Percentiles rank a stretch among this genome's conserved stretches.
Conservation (phyloP, 768 basidiomycete species). For the Trametes punicea region DNA sequence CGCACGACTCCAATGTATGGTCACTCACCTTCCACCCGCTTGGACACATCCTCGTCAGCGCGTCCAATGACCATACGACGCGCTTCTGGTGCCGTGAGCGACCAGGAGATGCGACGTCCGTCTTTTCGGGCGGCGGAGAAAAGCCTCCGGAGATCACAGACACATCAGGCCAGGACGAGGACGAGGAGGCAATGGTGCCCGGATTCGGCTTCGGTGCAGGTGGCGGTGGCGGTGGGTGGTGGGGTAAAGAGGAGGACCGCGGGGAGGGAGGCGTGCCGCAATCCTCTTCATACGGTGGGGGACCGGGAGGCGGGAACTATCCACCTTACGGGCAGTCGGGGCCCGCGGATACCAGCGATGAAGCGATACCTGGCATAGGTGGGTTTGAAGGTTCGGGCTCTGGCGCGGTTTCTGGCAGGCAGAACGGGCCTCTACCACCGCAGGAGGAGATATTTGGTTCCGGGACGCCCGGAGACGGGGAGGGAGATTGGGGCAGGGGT, state of each 20-base stretch:
- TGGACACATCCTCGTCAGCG: constrained; percentile 90
- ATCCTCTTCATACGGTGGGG: constrained; percentile 25
- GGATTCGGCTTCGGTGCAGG: constrained; percentile 55
- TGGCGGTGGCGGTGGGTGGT: constrained; percentile 34
- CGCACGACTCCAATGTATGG: constrained; percentile 98
- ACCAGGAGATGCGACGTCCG: constrained; percentile 76
- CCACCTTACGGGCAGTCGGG: neutral
- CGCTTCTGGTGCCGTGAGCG: constrained; percentile 97
- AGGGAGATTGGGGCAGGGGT: constrained; percentile 30
- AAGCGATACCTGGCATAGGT: constrained; percentile 65
- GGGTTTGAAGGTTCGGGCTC: constrained; percentile 31
- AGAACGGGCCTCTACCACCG: constrained; percentile 39
- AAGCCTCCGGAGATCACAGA: constrained; percentile 73
- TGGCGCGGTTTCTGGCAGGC: constrained; percentile 26
- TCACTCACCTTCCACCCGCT: constrained; percentile 93
- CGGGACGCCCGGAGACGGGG: constrained; percentile 34
- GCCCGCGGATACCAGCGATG: constrained; percentile 41
- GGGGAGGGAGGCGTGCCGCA: constrained; percentile 6
- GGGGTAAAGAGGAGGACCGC: constrained; percentile 46
- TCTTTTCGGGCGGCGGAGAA: constrained; percentile 78
- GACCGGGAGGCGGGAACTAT: constrained; percentile 15
- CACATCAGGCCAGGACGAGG: constrained; percentile 44
- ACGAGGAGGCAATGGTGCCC: constrained; percentile 74
- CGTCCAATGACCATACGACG: constrained; percentile 97
- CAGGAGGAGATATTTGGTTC: constrained; percentile 52